Base-by-base conservation (phyloP, 2,329 filamentous ascomycete genomes). In the Alternaria panax region DNA sequence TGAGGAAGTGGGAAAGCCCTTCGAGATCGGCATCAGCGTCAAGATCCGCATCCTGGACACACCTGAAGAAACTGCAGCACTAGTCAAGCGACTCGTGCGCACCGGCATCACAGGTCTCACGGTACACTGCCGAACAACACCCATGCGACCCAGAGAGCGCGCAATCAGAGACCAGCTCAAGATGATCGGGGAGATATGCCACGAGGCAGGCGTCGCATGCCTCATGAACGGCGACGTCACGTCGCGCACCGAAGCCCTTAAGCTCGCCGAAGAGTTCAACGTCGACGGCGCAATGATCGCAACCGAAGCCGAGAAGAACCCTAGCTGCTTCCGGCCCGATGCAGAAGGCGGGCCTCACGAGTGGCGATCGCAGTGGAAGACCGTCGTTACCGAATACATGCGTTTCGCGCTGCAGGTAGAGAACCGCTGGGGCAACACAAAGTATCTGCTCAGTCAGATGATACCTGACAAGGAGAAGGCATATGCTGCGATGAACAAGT, bases 221-320 rank as follows among this genome's bases (percentile, higher is more conserved):
- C 80, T 98, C 40, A 93, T 98, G 88, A 99, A 99, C 73, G 95
- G 95, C 47, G 95, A 99, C 72, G 93, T 99, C 0, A 87, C 85
- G 54, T 87, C 83, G 36, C 87, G 91, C 54, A 90, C 92, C 51
- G 83, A 96, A 59, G 94, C 89, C 0, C 73, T 91, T 7, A 76
- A 82, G 59, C 83, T 99, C 7, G 89, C 93, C 62, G 72, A 86
- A 25, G 90, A 97, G 75, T 97, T 87, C 73, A 90, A 89, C n/a
- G 91, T 91, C 6, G 93, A 98, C 73, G 94, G 93, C 6, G 95
- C 92, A 61, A 99, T 99, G 95, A 98, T 99, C 71, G 95, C 95
- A 9, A 95, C 92, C 3, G 86, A 92, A 4, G 95, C 95, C 1
- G 95, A 99, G 81, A 87, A 89, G 64, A 99, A 99, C 74, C 87